These are phyloP conservation scores for Penicillium italicum DNA, from an alignment of 2,329 filamentous ascomycete species.

Conservation along the genomic window DNA sequence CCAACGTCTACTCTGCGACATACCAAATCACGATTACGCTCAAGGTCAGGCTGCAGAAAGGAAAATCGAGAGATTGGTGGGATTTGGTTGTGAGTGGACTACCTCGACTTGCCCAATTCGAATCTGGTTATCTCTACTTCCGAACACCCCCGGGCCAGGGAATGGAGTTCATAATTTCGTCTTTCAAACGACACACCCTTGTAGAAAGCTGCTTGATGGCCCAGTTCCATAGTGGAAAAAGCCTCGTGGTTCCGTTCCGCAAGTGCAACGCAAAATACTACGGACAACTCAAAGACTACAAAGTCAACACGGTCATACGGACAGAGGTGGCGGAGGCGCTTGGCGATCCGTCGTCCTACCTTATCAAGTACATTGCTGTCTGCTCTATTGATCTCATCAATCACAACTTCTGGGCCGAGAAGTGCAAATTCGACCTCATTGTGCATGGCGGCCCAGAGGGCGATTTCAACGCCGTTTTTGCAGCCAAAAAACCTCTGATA, in stretches of 20 bases:
- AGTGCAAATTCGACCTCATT: slow-evolving; percentile 28
- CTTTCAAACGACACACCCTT: slow-evolving; percentile 25
- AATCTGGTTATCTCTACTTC: slow-evolving; percentile 31
- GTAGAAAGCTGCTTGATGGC: slow-evolving; percentile 31
- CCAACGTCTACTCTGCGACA: slow-evolving; percentile 7
- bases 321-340: slow-evolving; percentile 2
- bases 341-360: neutral
- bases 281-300: slow-evolving; percentile 31
- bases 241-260: slow-evolving; percentile 29
- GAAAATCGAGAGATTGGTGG: slow-evolving; percentile 25
- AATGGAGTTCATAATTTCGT: slow-evolving; percentile 30
- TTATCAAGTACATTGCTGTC: slow-evolving; percentile 26
- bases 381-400: slow-evolving; percentile 30
- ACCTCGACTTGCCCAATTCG: slow-evolving; percentile 23
- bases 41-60: slow-evolving; percentile 15
- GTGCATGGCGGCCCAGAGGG: slow-evolving; percentile 32
- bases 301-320: slow-evolving; percentile 17
- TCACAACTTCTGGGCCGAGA: slow-evolving; percentile 30
- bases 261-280: slow-evolving; percentile 26
- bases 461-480: slow-evolving; percentile 20
- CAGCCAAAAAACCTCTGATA: slow-evolving; percentile 6
- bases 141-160: slow-evolving; percentile 25
- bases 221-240: slow-evolving; percentile 23
- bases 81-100: slow-evolving; percentile 29
- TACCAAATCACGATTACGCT: slow-evolving; percentile 24